Base-by-base conservation (phyloP, 1,139 yeast species). In the Geotrichum aggregatum region DNA sequence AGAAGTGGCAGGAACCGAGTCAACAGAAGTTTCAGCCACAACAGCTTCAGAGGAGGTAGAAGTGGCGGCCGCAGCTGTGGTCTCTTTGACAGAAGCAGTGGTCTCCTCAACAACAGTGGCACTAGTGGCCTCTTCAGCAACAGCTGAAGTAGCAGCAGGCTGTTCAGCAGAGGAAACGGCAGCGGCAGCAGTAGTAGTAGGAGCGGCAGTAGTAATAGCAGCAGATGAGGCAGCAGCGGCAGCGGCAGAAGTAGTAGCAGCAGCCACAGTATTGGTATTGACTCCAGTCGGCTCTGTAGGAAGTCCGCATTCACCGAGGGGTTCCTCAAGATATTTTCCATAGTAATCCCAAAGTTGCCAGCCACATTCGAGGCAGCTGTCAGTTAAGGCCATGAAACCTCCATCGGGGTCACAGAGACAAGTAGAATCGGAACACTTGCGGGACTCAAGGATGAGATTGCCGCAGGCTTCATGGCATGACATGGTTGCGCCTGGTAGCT, bases 381-480 rank as follows among this genome's bases (percentile, higher is more conserved):
- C 47, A 22, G 50, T 47, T 21, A 31, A 33, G 6, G 16, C n/a
- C 28, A 19, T 30, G 47, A 53, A 53, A 6, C 22, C 42, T 19
- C 51, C 28, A 26, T 31, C 53, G 7, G 35, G 40, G 18, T 40
- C 45, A 44, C 56, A 53, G 31, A 42, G 31, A 36, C 56, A 53
- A n/a, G 8, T 16, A 18, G 46, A 30, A 28, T 35, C 45, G 6
- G 33, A 40, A 38, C 56, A 53, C 19, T 41, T 36, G 18, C 53
- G 45, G 45, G 51, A 49, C 3, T 36, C 49, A 19, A 49, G n/a
- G 30, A 53, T 53, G 38, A 50, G 51, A 34, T 46, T 53, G 26
- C 56, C 56, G 40, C 56, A 53, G 40, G 26, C 11, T 11, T 39
- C 34, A 49, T 53, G 56, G 49, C 56, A 53, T 14, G 38, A 28